Evolutionary conservation across 352 stramenopile genomes (phyloP).

Genomic region (Blastocystis sp.): DNA sequence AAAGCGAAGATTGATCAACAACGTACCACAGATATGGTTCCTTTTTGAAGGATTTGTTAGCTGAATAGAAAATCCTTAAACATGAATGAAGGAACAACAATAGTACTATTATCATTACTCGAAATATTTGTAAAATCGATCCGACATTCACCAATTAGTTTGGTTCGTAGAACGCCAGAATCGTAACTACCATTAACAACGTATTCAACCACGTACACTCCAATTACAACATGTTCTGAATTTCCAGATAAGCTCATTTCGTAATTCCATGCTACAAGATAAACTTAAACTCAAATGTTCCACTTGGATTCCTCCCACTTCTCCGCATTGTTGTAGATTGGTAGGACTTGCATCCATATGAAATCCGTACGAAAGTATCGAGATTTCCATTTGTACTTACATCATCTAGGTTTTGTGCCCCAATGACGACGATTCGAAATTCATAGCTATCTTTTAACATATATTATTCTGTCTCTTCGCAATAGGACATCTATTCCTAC

Average conservation of each 20-base stretch:
- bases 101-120: neutral
- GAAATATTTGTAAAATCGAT: neutral
- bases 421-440: neutral
- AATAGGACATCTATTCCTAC: neutral
- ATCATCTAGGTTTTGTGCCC: neutral
- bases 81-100: neutral
- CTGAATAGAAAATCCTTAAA: neutral
- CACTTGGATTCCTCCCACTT: slow-evolving; percentile 1
- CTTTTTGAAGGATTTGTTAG: neutral
- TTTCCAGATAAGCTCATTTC: neutral
- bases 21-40: neutral
- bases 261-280: slow-evolving; percentile 7
- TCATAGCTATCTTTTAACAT: neutral
- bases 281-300: neutral
- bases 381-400: slow-evolving; percentile 7
- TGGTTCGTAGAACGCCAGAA: neutral
- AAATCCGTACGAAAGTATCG: neutral
- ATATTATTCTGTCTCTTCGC: neutral
- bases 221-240: neutral
- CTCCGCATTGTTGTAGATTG: neutral
- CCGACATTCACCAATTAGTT: neutral
- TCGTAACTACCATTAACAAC: neutral
- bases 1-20: neutral
- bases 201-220: neutral
- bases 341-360: slow-evolving; percentile 17